These are phyloP conservation scores for Phyllosticta paracitricarpa DNA, from an alignment of 2,329 filamentous ascomycete species.

Conservation along the genomic window DNA sequence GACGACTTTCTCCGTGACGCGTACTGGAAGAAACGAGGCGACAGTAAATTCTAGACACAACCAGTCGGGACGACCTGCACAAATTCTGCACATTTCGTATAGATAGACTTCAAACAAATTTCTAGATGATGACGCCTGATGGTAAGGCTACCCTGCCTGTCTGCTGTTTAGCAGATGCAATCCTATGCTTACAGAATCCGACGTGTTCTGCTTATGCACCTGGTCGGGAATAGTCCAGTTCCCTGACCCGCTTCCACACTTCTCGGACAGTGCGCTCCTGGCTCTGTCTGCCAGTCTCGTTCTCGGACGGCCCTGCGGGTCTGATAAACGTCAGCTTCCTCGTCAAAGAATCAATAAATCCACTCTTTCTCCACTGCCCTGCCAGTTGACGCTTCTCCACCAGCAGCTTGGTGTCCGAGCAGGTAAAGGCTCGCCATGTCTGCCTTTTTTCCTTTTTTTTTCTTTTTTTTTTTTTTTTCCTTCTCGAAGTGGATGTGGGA, in stretches of 20 bases:
- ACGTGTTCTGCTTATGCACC: constrained; percentile 40
- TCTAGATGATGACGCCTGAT: background rate
- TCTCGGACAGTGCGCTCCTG: constrained; percentile 64
- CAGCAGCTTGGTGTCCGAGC: background rate
- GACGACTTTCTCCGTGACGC: background rate
- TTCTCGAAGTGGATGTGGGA: background rate
- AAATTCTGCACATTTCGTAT: background rate
- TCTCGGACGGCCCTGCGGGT: constrained; percentile 51
- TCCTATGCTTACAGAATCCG: constrained; percentile 21
- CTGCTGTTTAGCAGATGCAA: background rate
- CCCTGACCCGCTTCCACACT: constrained; percentile 59
- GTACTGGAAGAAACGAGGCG: background rate
- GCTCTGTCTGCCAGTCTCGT: constrained; percentile 53
- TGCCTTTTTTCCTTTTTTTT: background rate
- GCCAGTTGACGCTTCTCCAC: background rate
- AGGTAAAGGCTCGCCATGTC: background rate
- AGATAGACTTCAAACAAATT: background rate
- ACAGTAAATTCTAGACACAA: background rate
- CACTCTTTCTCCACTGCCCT: background rate
- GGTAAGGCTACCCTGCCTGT: background rate
- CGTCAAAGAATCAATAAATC: background rate
- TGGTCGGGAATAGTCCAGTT: constrained; percentile 57
- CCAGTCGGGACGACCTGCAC: background rate
- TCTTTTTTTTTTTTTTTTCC: background rate
- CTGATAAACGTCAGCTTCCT: constrained; percentile 27